Conservation (phyloP, 2,329 filamentous ascomycete species). For the Microdochium nivale region DNA sequence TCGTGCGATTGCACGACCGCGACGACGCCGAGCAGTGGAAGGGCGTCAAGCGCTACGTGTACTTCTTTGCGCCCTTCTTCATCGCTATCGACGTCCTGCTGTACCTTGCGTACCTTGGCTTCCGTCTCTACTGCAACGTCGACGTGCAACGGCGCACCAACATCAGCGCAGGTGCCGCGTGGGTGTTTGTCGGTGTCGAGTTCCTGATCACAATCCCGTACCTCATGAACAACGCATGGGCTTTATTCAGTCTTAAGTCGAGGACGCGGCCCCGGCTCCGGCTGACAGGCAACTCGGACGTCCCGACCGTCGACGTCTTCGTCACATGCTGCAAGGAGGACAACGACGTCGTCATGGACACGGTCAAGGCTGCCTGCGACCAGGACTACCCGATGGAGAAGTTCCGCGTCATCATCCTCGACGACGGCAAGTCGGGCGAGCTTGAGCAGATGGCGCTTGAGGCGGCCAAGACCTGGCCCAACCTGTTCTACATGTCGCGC, state of each 20-base stretch:
- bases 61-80: slow-evolving; percentile 26
- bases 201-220: slow-evolving; percentile 43
- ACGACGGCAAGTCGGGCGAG: slow-evolving; percentile 39
- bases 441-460: slow-evolving; percentile 23
- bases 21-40: slow-evolving; percentile 34
- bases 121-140: slow-evolving; percentile 44
- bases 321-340: slow-evolving; percentile 51
- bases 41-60: slow-evolving; percentile 32
- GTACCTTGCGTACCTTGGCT: slow-evolving; percentile 39
- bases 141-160: slow-evolving; percentile 33
- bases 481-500: slow-evolving; percentile 44
- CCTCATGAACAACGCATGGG: slow-evolving; percentile 49
- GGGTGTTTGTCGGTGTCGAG: slow-evolving; percentile 49
- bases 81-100: slow-evolving; percentile 27
- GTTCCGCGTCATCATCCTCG: slow-evolving; percentile 46
- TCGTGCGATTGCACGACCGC: slow-evolving; percentile 31
- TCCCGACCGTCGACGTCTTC: slow-evolving; percentile 47
- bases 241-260: slow-evolving; percentile 47
- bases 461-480: slow-evolving; percentile 30
- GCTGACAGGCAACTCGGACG: slow-evolving; percentile 32
- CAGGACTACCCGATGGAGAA: slow-evolving; percentile 44
- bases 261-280: slow-evolving; percentile 43
- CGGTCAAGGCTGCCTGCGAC: slow-evolving; percentile 43
- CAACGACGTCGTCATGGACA: slow-evolving; percentile 46
- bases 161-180: slow-evolving; percentile 38